A percentile compares a stretch with the other conserved stretches of the same genome.
Conservation (phyloP, 495 filamentous ascomycete species). For the Daldinia grandis region DNA sequence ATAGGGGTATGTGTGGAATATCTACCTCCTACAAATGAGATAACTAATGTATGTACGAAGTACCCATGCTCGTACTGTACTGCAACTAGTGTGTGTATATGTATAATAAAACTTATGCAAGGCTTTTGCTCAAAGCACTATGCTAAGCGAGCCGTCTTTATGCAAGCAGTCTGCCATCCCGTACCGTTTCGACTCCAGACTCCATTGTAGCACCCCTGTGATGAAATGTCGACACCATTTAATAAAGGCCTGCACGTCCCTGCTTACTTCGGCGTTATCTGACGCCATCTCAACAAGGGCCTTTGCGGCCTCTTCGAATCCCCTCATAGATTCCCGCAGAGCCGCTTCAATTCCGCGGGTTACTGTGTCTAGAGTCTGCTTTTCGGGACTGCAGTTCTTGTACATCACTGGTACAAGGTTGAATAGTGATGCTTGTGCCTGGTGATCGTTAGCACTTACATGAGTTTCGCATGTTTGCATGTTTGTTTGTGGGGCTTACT, state of each 20-base stretch:
- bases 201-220: slow-evolving; percentile 44
- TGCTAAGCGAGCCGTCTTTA: slow-evolving; percentile 37
- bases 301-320: slow-evolving; percentile 30
- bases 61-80: too few species aligned
- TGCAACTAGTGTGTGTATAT: too few species aligned
- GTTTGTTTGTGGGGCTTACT: slow-evolving; percentile 25
- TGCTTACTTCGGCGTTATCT: slow-evolving; percentile 25
- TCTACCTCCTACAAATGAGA: too few species aligned
- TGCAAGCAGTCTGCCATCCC: slow-evolving; percentile 44
- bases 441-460: not conserved
- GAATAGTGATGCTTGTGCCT: slow-evolving; percentile 41
- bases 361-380: slow-evolving; percentile 32
- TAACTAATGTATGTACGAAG: too few species aligned
- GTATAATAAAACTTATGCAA: too few species aligned
- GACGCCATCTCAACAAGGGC: slow-evolving; percentile 22
- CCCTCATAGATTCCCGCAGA: slow-evolving; percentile 7
- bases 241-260: slow-evolving; percentile 36
- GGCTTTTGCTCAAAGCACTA: slow-evolving; percentile 4
- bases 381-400: slow-evolving; percentile 11
- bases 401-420: slow-evolving; percentile 27
- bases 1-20: too few species aligned
- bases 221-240: slow-evolving; percentile 45
- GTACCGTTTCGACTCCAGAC: slow-evolving; percentile 41
- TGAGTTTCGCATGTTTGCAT: not conserved
- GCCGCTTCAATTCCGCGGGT: slow-evolving; percentile 24